phyloP scores from a whole-genome alignment of 1,139 yeast genomes.

The Yamadazyma dushanensis region DNA sequence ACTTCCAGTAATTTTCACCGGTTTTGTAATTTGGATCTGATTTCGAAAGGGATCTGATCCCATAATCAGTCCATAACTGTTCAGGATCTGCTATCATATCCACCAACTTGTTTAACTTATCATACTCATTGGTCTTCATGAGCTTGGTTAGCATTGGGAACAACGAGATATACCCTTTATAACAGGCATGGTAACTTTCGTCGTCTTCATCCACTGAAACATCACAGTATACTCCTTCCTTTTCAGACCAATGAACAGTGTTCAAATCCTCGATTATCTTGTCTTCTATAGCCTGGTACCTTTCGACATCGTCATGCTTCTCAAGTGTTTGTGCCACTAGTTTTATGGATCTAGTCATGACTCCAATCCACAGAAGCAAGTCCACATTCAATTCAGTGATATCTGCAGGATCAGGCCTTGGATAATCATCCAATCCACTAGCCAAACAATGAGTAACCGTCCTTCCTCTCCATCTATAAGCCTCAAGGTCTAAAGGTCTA shows the following conservation, averaged over 20 bases:
- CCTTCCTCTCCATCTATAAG: slow-evolving; percentile 93
- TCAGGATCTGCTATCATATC: slow-evolving; percentile 65
- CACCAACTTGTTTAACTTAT: slow-evolving; percentile 52
- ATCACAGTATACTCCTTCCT: slow-evolving; percentile 77
- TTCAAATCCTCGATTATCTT: slow-evolving; percentile 66
- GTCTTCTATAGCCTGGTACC: slow-evolving; percentile 52
- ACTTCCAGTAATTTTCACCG: slow-evolving; percentile 94
- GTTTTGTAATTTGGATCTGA: slow-evolving; percentile 65
- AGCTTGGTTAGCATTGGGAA: slow-evolving; percentile 82
- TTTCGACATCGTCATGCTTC: slow-evolving; percentile 53
- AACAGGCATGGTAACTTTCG: slow-evolving; percentile 68
- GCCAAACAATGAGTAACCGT: slow-evolving; percentile 84
- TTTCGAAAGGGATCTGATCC: slow-evolving; percentile 79
- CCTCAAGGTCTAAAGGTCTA: slow-evolving; percentile 57
- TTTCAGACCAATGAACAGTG: slow-evolving; percentile 75
- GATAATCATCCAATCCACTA: slow-evolving; percentile 95
- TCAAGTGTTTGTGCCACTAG: slow-evolving; percentile 69
- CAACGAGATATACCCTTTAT: slow-evolving; percentile 82
- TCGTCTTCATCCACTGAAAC: slow-evolving; percentile 73
- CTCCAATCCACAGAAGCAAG: slow-evolving; percentile 88
- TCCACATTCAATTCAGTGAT: slow-evolving; percentile 91
- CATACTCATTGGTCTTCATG: slow-evolving; percentile 51
- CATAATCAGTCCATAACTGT: slow-evolving; percentile 76
- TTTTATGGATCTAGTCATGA: slow-evolving; percentile 82
- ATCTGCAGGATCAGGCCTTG: slow-evolving; percentile 80